Evolutionary conservation across 352 stramenopile genomes (phyloP).

Genomic region (Pythium aquatile): DNA sequence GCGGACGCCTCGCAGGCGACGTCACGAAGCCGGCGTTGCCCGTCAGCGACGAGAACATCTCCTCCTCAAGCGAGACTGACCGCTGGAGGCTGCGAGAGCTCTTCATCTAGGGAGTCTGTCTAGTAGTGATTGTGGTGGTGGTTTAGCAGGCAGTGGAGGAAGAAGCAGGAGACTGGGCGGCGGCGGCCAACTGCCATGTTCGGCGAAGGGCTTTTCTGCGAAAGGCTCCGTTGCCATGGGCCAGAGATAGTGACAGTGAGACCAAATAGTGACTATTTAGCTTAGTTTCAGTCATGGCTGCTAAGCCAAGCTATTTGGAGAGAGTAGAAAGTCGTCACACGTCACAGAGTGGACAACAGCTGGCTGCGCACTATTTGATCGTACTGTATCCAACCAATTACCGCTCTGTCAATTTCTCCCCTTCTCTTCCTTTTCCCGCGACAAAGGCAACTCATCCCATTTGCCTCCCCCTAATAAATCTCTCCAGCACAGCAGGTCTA

Average conservation of each 20-base stretch:
- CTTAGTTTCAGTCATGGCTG: not conserved
- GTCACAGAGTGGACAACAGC: not conserved
- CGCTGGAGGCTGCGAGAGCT: constrained; percentile 11
- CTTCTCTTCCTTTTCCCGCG: not conserved
- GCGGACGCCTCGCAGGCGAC: constrained; percentile 1
- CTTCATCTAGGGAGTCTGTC: constrained; percentile 3
- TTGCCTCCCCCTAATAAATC: not conserved
- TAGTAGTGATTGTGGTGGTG: not conserved
- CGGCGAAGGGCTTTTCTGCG: not conserved
- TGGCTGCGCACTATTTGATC: not conserved
- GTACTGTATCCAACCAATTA: not conserved
- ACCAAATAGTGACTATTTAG: not conserved
- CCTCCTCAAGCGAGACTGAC: constrained; percentile 19
- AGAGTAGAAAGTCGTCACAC: not conserved
- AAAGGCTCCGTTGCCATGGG: not conserved
- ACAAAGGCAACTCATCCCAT: not conserved
- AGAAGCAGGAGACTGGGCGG: not conserved
- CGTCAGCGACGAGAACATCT: constrained; percentile 18
- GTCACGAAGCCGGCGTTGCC: constrained; percentile 19
- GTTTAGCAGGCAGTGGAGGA: not conserved
- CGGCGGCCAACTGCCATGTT: constrained; percentile 4
- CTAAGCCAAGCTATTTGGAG: no score
- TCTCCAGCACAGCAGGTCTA: not conserved
- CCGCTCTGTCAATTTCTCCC: not conserved
- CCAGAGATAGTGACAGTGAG: constrained; percentile 2